Evolutionary conservation across 768 basidiomycete genomes (phyloP), one percentile per base, ranked within the genome.

Genomic region (Tulasnella sp.): DNA sequence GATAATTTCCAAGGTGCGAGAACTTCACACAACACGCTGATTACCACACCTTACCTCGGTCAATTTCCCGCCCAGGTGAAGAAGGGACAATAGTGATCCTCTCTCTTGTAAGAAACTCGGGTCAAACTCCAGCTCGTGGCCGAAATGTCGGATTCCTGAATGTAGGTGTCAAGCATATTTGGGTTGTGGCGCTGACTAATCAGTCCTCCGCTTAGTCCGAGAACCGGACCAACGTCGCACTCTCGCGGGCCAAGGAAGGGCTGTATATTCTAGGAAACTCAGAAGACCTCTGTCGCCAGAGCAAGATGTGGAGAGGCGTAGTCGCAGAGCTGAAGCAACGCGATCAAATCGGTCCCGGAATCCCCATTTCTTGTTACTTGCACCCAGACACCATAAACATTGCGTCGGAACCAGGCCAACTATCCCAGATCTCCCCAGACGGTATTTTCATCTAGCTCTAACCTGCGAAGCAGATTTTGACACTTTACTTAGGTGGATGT

Each of bases 181-280:
- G 31, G 17, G 7, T 22, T 72, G n/a, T n/a, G 17, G 38, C 1
- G 38, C 37, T 1, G 14, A 8, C 69, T n/a, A n/a, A 12, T 78
- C 19, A 78, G 67, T 3, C 34, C 25, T 39, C 0, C 37, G 5
- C 25, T 45, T 25, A 89, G 88, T 89, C 88, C 0, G 84, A 85
- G 74, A 89, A 89, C 78, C 83, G 87, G 38, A 88, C 85, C 1
- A 89, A 84, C 71, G 92, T 93, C 54, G 91, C 93, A 0, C 81
- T 93, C 4, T 92, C 91, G 29, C 86, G 92, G 29, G 92, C 92
- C 4, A 86, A 88, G 70, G 88, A 93, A 77, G 92, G 92, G 5
- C 83, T 94, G 1, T 93, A 86, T 79, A 87, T 94, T 39, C 82
- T 93, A 3, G 92, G 93, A 31, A 92, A 92, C 73, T 88, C 90